Evolutionary conservation across 176 grass and related monocot genomes (phyloP).

Genomic region (Aegilops speltoides): DNA sequence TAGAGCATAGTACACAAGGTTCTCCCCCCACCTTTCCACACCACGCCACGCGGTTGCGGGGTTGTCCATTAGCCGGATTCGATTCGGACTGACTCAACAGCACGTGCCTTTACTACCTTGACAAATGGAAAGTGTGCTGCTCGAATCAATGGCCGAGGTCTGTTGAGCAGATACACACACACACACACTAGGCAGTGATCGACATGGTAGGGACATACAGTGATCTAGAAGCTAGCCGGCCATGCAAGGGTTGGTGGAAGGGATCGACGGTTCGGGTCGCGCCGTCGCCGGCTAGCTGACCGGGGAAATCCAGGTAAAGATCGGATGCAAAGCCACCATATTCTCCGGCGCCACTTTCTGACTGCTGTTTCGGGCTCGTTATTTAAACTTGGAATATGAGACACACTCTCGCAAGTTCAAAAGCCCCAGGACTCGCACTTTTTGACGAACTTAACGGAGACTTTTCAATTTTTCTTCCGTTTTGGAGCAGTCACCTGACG

Average conservation of each 20-base stretch:
- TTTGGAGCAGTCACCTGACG: no score
- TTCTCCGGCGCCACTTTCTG: background rate
- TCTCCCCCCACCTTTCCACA: background rate
- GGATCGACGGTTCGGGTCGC: background rate
- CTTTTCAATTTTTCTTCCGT: no score
- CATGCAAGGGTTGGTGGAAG: background rate
- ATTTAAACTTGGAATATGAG: no score
- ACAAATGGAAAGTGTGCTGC: background rate
- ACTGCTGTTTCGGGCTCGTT: no score
- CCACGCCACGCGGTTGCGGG: background rate
- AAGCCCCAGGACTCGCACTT: no score
- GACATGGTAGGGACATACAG: background rate
- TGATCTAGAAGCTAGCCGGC: background rate
- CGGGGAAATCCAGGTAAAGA: no score
- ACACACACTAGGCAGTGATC: background rate
- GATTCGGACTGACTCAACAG: background rate
- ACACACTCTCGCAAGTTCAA: no score
- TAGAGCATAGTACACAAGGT: background rate
- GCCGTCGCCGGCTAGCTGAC: background rate
- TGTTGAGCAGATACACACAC: background rate
- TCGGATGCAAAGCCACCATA: background rate
- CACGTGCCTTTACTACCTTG: background rate
- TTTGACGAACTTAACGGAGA: no score
- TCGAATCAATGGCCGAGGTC: background rate
- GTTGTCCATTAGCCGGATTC: constrained; percentile 6